Evolutionary conservation across 495 filamentous ascomycete genomes (phyloP).

Genomic region (Chlorociboria aeruginascens): DNA sequence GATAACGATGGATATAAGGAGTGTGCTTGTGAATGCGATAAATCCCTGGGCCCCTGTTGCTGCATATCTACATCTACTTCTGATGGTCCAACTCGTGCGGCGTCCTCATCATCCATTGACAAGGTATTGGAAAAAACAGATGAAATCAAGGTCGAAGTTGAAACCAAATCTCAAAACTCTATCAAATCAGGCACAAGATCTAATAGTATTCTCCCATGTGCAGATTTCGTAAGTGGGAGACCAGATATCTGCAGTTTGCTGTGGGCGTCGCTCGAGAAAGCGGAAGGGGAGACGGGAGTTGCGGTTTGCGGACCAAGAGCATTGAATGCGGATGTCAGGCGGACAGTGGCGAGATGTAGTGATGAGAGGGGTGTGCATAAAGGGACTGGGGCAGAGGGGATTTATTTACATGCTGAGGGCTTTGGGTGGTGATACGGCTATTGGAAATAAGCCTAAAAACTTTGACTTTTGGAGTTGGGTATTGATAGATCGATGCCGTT

Average conservation of each 20-base stretch:
- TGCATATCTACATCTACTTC: background rate
- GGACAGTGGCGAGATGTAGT: conserved; percentile 56
- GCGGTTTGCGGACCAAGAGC: conserved; percentile 68
- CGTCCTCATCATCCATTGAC: background rate
- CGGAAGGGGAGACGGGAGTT: conserved; percentile 74
- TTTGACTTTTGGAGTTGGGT: too few relatives aligned
- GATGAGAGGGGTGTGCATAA: conserved; percentile 87
- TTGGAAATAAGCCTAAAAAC: too few relatives aligned
- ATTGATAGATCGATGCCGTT: too few relatives aligned
- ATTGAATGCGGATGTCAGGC: conserved; percentile 52
- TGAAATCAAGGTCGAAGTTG: background rate
- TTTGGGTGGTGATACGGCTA: conserved; percentile 13
- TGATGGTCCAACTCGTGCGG: background rate
- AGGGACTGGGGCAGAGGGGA: conserved; percentile 76
- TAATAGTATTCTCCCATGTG: conserved; percentile 2
- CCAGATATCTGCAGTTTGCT: conserved; percentile 12
- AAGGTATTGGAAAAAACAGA: background rate
- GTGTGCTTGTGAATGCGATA: conserved; percentile 8
- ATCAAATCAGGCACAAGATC: background rate
- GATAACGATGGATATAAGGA: background rate
- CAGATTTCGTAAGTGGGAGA: conserved; percentile 11
- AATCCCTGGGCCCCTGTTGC: conserved; percentile 1
- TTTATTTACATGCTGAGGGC: conserved; percentile 36
- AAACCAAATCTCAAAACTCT: background rate
- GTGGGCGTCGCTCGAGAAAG: conserved; percentile 46